Evolutionary conservation across 192 early-diverging fungal genomes (phyloP).

Genomic region (Paraglomus occultum): DNA sequence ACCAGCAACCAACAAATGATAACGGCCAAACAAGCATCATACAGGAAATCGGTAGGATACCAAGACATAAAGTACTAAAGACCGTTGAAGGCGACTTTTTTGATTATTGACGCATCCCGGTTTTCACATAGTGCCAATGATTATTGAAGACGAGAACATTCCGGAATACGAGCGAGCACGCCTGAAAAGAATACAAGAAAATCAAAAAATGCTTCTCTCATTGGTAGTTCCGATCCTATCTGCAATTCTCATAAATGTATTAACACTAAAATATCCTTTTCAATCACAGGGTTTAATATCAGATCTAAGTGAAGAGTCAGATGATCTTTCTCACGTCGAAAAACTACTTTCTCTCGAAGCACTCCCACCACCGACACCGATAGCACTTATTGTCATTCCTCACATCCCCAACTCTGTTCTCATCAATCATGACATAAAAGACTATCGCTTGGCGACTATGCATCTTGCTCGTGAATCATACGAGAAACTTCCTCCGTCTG

Average conservation of each 20-base stretch:
- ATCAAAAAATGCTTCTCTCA: conserved; percentile 55
- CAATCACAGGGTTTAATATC: conserved; percentile 66
- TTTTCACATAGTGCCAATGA: conserved; percentile 1
- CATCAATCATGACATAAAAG: conserved; percentile 43
- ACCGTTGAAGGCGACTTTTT: not conserved
- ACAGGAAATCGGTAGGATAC: not conserved
- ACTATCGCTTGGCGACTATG: conserved; percentile 63
- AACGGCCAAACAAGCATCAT: not conserved
- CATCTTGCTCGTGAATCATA: conserved; percentile 60
- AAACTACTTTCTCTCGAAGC: conserved; percentile 54
- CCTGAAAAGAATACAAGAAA: conserved; percentile 57
- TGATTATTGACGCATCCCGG: not conserved
- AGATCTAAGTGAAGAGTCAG: conserved; percentile 76
- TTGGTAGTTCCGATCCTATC: conserved; percentile 39
- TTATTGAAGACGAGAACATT: conserved; percentile 40
- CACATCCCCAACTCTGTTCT: conserved; percentile 57
- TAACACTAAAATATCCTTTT: not conserved
- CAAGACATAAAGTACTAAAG: not conserved
- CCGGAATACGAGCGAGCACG: conserved; percentile 60
- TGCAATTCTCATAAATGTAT: not conserved
- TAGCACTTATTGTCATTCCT: conserved; percentile 58
- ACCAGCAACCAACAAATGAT: not conserved
- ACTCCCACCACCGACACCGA: conserved; percentile 43
- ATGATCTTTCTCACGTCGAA: conserved; percentile 66
- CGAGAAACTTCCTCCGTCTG: conserved; percentile 53